These are phyloP conservation scores for Exophiala mesophila DNA, from an alignment of 2,329 filamentous ascomycete genomes.

Conservation along the genomic window DNA sequence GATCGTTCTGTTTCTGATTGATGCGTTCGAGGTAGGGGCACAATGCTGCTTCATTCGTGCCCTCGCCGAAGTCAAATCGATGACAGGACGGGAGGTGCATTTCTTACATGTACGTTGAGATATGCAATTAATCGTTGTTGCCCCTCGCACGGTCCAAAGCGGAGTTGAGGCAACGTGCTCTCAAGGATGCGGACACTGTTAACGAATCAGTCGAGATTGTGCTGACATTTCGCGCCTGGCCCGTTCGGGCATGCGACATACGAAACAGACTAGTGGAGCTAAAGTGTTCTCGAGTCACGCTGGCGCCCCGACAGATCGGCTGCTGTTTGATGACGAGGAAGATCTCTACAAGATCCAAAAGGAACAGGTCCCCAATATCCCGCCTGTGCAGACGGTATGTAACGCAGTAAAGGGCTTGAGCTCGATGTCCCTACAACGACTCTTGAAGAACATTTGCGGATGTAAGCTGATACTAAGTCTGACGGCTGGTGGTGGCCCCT, in stretches of 20 bases:
- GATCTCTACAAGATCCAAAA: slow-evolving; percentile 43
- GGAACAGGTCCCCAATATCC: slow-evolving; percentile 25
- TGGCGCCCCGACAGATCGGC: slow-evolving; percentile 38
- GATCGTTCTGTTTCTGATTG: slow-evolving; percentile 46
- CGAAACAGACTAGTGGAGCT: slow-evolving; percentile 43
- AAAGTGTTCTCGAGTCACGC: slow-evolving; percentile 49
- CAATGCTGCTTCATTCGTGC: slow-evolving; percentile 44
- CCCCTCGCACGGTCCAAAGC: too few relatives aligned
- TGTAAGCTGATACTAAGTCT: too few relatives aligned
- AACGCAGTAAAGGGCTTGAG: too few relatives aligned
- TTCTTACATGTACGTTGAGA: slow-evolving; percentile 36
- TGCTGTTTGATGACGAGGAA: slow-evolving; percentile 42
- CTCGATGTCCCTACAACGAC: too few relatives aligned
- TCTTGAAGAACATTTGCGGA: too few relatives aligned
- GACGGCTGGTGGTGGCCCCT: too few relatives aligned
- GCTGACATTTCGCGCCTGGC: too few relatives aligned
- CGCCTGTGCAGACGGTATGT: slow-evolving; percentile 27
- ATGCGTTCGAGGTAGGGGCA: slow-evolving; percentile 32
- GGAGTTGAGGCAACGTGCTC: too few relatives aligned
- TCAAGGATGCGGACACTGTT: too few relatives aligned
- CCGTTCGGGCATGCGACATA: too few relatives aligned
- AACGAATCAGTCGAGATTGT: too few relatives aligned
- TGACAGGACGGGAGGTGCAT: slow-evolving; percentile 41
- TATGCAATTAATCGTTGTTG: too few relatives aligned
- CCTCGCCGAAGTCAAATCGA: slow-evolving; percentile 41